Percentiles rank a stretch among this genome's conserved stretches.
phyloP scores from a whole-genome alignment of 2,329 filamentous ascomycete genomes.

The Sordariomycetes sp. region DNA sequence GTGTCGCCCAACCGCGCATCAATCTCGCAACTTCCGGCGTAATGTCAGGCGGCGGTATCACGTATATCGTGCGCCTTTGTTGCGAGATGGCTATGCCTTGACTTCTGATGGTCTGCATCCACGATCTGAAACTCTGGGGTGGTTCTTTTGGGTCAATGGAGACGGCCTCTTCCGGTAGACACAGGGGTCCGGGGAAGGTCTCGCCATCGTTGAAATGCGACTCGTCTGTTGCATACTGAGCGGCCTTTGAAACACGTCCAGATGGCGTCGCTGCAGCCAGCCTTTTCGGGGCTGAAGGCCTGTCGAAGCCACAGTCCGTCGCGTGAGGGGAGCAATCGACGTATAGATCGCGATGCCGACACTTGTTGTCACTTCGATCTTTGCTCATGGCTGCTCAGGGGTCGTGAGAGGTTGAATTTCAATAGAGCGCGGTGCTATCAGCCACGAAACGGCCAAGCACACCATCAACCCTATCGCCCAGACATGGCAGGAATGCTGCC shows the following conservation, averaged over 20 bases:
- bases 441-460: no score
- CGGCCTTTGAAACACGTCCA: constrained; percentile 12
- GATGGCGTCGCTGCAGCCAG: constrained; percentile 17
- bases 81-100: constrained; percentile 39
- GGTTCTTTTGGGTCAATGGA: constrained; percentile 39
- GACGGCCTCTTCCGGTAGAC: constrained; percentile 52
- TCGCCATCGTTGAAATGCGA: constrained; percentile 10
- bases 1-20: constrained; percentile 33
- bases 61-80: constrained; percentile 40
- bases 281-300: constrained; percentile 15
- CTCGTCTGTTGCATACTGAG: constrained; percentile 4
- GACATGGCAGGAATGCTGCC: no score
- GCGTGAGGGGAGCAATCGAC: not conserved
- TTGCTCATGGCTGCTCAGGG: not conserved
- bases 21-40: constrained; percentile 17
- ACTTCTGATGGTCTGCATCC: constrained; percentile 26
- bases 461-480: no score
- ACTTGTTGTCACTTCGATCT: no score
- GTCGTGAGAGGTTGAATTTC: no score
- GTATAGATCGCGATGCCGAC: no score
- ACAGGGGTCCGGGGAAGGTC: constrained; percentile 47
- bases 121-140: constrained; percentile 42
- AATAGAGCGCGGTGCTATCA: no score
- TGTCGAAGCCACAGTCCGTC: constrained; percentile 14
- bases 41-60: constrained; percentile 36